phyloP scores from a whole-genome alignment of 2,329 filamentous ascomycete species.

The Triangularia verruculosa region DNA sequence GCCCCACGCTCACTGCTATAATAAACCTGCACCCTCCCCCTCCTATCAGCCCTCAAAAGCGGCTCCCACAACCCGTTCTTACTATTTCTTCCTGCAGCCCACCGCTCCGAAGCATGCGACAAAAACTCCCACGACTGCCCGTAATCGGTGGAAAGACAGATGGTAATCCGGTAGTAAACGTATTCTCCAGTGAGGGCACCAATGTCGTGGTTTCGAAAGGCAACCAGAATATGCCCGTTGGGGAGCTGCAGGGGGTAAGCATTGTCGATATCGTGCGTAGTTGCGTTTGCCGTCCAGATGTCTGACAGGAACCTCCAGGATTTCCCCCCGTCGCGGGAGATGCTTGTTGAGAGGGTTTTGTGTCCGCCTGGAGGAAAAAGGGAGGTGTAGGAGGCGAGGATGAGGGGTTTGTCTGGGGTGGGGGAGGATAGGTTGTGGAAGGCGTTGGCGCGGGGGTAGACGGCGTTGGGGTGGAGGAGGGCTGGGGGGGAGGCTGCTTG shows the following conservation, averaged over 20 bases:
- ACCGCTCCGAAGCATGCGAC: slow-evolving; percentile 29
- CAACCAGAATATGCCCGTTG: slow-evolving; percentile 16
- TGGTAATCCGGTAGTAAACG: slow-evolving; percentile 39
- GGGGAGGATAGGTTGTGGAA: slow-evolving; percentile 11
- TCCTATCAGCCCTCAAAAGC: slow-evolving; percentile 38
- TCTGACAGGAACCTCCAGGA: slow-evolving; percentile 27
- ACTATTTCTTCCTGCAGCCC: slow-evolving; percentile 12
- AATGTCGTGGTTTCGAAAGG: slow-evolving; percentile 36
- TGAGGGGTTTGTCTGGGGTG: slow-evolving; percentile 12
- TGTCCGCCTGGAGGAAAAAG: slow-evolving; percentile 20
- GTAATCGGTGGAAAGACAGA: slow-evolving; percentile 42
- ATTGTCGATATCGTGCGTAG: slow-evolving; percentile 34
- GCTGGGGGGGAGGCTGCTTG: background rate
- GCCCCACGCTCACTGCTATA: slow-evolving; percentile 40
- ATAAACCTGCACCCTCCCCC: slow-evolving; percentile 40
- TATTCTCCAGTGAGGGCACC: slow-evolving; percentile 24
- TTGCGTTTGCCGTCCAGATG: slow-evolving; percentile 18
- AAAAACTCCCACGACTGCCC: slow-evolving; percentile 39
- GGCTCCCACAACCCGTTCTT: slow-evolving; percentile 45
- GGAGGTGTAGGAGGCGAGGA: slow-evolving; percentile 33
- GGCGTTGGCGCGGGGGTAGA: slow-evolving; percentile 32
- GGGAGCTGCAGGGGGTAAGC: slow-evolving; percentile 29
- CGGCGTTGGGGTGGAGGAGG: slow-evolving; percentile 29
- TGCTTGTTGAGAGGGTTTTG: slow-evolving; percentile 27
- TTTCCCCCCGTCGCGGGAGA: slow-evolving; percentile 30